These are phyloP conservation scores for Aspergillus pseudoglaucus DNA, from an alignment of 2,329 filamentous ascomycete species.

Conservation along the genomic window DNA sequence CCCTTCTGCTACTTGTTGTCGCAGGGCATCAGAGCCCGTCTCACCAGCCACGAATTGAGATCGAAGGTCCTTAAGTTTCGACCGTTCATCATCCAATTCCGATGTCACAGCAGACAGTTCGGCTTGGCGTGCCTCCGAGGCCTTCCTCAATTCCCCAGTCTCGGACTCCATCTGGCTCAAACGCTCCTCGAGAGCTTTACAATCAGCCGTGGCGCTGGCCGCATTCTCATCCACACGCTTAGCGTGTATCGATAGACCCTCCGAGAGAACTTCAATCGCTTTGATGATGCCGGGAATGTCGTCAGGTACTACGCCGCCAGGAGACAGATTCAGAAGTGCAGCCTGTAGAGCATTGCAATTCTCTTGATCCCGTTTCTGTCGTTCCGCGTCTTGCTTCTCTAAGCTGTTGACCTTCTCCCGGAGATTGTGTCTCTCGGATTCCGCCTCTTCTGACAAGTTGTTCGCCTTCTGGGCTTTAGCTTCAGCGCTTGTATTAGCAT, in stretches of 20 bases:
- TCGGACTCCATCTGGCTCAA: constrained; percentile 53
- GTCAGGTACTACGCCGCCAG: constrained; percentile 47
- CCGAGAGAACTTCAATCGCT: constrained; percentile 51
- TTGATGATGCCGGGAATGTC: constrained; percentile 56
- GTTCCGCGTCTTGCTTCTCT: constrained; percentile 45
- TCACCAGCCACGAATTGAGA: constrained; percentile 73
- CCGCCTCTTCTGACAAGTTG: constrained; percentile 52
- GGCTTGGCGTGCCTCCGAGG: constrained; percentile 48
- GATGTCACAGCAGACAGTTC: constrained; percentile 40
- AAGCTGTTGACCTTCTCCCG: constrained; percentile 41
- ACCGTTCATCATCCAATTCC: constrained; percentile 59
- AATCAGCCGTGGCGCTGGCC: constrained; percentile 56
- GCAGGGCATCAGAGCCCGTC: constrained; percentile 71
- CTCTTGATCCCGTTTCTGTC: constrained; percentile 48
- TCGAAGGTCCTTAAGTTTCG: constrained; percentile 63
- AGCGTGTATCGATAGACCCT: constrained; percentile 55
- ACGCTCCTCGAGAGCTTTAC: constrained; percentile 53
- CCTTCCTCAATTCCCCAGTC: constrained; percentile 49
- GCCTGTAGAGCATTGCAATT: constrained; percentile 53
- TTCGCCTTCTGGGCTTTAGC: constrained; percentile 35
- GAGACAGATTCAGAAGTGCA: constrained; percentile 54
- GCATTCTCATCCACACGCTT: constrained; percentile 55
- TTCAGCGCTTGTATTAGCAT: constrained; percentile 43
- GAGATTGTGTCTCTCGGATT: constrained; percentile 45
- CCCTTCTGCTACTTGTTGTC: constrained; percentile 67